phyloP scores from a whole-genome alignment of 2,329 filamentous ascomycete genomes.

The Monilinia laxa region DNA sequence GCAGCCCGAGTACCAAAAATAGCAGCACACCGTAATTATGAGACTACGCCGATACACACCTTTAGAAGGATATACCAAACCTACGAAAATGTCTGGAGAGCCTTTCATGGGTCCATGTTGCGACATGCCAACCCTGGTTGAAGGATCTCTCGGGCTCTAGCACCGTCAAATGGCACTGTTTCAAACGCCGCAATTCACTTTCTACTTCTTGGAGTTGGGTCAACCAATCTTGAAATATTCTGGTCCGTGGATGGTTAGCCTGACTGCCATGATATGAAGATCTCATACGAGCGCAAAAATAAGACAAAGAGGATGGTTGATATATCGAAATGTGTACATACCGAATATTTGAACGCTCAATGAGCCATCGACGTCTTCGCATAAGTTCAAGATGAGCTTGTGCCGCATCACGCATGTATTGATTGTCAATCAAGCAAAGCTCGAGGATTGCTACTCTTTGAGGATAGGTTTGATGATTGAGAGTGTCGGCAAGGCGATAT shows the following conservation, averaged over 20 bases:
- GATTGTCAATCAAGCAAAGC: background rate
- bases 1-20: background rate
- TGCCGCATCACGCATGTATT: background rate
- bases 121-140: background rate
- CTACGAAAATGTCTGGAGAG: background rate
- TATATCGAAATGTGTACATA: background rate
- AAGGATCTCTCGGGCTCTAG: background rate
- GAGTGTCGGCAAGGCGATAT: conserved; percentile 1
- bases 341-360: background rate
- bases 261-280: background rate
- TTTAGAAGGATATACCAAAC: background rate
- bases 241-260: background rate
- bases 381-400: background rate
- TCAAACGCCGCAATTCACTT: background rate
- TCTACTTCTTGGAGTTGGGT: background rate
- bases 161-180: background rate
- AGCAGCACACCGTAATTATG: background rate
- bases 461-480: background rate
- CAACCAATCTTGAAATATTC: background rate
- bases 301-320: background rate
- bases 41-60: background rate
- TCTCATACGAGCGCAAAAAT: background rate
- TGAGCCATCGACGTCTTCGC: background rate
- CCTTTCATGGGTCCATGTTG: background rate
- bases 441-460: background rate